phyloP scores from a whole-genome alignment of 305 asterid genomes.

The Striga hermonthica region DNA sequence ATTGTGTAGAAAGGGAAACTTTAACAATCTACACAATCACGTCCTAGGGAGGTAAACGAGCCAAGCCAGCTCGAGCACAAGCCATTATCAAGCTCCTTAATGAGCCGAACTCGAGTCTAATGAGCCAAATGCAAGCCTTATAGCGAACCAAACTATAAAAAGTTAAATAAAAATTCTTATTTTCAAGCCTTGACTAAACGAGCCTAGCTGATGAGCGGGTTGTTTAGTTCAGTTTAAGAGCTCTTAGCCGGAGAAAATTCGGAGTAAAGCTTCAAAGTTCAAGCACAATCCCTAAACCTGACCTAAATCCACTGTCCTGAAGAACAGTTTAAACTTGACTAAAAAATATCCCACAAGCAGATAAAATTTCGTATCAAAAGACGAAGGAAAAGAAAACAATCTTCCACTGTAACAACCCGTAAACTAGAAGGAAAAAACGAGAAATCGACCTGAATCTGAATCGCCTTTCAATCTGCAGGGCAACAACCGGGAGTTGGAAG shows the following conservation, averaged over 20 bases:
- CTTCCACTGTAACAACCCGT: background rate
- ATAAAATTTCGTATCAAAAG: constrained; percentile 18
- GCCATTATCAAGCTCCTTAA: too few species aligned
- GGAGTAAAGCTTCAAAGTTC: background rate
- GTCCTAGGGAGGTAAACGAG: too few species aligned
- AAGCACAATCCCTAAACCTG: background rate
- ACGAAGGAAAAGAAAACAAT: background rate
- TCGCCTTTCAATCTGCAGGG: constrained; percentile 36
- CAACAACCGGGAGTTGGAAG: constrained; percentile 26
- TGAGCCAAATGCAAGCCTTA: too few species aligned
- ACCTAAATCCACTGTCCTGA: too few species aligned
- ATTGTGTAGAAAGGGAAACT: background rate
- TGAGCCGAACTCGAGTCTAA: too few species aligned
- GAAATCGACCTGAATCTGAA: constrained; percentile 36
- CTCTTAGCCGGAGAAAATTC: background rate
- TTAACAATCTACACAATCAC: background rate
- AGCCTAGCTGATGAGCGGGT: too few species aligned
- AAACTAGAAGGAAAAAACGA: constrained; percentile 5
- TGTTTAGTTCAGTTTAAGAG: too few species aligned
- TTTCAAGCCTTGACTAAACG: too few species aligned
- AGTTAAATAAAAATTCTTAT: too few species aligned
- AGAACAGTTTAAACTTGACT: background rate
- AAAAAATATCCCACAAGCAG: constrained; percentile 13
- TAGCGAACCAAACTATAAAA: too few species aligned
- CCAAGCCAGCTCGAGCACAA: too few species aligned